These are phyloP conservation scores for Trichoderma orchidacearum DNA, from an alignment of 495 filamentous ascomycete species.

Conservation along the genomic window DNA sequence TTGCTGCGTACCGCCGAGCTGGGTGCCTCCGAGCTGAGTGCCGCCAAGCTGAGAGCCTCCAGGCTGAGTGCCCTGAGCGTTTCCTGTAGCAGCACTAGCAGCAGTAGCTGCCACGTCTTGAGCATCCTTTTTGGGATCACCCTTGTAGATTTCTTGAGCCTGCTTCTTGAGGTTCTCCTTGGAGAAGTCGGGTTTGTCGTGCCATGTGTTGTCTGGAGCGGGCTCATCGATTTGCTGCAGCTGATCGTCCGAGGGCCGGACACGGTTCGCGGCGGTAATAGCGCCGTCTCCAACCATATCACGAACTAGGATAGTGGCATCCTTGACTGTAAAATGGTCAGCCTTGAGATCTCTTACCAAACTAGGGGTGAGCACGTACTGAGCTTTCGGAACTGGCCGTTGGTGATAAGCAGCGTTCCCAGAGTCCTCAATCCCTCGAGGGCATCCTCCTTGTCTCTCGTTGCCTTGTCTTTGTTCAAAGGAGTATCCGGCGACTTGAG, in stretches of 20 bases:
- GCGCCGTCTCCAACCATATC: conserved; percentile 89
- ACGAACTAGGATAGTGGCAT: conserved; percentile 69
- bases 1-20: too few species aligned
- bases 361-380: conserved; percentile 37
- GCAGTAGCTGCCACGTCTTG: conserved; percentile 16
- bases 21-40: too few species aligned
- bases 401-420: conserved; percentile 82
- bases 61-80: too few species aligned
- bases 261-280: conserved; percentile 58
- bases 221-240: conserved; percentile 66
- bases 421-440: conserved; percentile 79
- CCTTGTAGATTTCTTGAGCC: conserved; percentile 42
- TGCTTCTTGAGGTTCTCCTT: conserved; percentile 56
- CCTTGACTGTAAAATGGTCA: conserved; percentile 50
- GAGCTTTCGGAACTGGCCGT: conserved; percentile 93
- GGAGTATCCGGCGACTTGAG: conserved; percentile 48
- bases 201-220: conserved; percentile 85
- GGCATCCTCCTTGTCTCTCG: conserved; percentile 68
- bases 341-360: background rate
- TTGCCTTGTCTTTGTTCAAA: conserved; percentile 56
- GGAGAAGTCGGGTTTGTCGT: conserved; percentile 71
- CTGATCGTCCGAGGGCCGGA: conserved; percentile 69
- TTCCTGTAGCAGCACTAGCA: background rate
- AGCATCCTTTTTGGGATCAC: conserved; percentile 39
- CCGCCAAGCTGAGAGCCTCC: too few species aligned